phyloP scores from a whole-genome alignment of 768 basidiomycete species.

The Austroboletus festivus region DNA sequence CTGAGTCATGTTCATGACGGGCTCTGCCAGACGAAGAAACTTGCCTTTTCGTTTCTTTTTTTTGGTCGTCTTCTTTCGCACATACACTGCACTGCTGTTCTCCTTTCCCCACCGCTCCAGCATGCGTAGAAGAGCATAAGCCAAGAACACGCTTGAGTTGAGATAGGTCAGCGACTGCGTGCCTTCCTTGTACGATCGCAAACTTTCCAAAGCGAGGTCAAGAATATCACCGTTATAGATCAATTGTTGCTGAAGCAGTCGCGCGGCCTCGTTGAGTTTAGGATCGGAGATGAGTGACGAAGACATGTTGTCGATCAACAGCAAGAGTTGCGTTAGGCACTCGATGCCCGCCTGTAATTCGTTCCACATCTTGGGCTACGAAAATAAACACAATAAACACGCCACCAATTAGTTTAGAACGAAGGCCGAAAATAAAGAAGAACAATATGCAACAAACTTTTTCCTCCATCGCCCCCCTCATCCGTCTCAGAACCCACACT shows the following conservation, averaged over 20 bases:
- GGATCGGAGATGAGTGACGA: slow-evolving; percentile 39
- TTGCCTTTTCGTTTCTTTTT: slow-evolving; percentile 50
- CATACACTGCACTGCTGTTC: slow-evolving; percentile 65
- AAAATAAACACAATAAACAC: slow-evolving; percentile 1
- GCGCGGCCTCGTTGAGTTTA: slow-evolving; percentile 68
- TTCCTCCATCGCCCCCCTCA: slow-evolving; percentile 87
- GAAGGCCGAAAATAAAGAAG: background rate
- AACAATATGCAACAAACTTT: slow-evolving; percentile 52
- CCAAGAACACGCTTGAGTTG: slow-evolving; percentile 79
- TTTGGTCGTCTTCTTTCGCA: slow-evolving; percentile 57
- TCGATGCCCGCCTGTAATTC: slow-evolving; percentile 94
- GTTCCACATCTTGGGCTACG: slow-evolving; percentile 88
- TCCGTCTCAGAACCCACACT: slow-evolving; percentile 84
- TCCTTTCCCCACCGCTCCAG: slow-evolving; percentile 84
- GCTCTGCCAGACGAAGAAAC: slow-evolving; percentile 25
- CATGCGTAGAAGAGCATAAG: slow-evolving; percentile 84
- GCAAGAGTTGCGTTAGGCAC: slow-evolving; percentile 87
- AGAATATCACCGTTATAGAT: slow-evolving; percentile 95
- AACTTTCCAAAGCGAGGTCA: slow-evolving; percentile 77
- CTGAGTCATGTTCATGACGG: slow-evolving; percentile 7
- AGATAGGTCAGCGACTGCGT: slow-evolving; percentile 80
- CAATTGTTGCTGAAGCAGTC: slow-evolving; percentile 80
- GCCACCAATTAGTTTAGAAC: slow-evolving; percentile 9
- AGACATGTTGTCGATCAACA: slow-evolving; percentile 85
- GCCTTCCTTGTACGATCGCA: slow-evolving; percentile 76